Evolutionary conservation across 306 rosid genomes (phyloP), one percentile per base, ranked within the genome.

Genomic region (Nissolia schottii): DNA sequence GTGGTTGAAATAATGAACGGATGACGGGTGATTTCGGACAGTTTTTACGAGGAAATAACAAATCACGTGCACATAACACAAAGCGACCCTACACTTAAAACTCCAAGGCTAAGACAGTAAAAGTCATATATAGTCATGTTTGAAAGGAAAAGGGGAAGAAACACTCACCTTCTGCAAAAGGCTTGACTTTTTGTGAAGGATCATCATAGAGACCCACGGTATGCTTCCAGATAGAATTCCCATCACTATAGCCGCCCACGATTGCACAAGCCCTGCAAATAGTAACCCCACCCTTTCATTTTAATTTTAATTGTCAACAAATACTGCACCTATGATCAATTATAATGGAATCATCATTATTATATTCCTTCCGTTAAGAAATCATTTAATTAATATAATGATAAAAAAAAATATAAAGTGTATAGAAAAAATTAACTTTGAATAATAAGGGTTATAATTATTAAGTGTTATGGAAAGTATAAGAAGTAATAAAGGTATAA

Each of bases 231-330:
- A 70, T 9, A 78, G 64, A 0, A 91, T 80, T 63, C 99, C 99
- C 90, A 87, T 87, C 34, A 94, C 86, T 32, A 94, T 91, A 76
- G 97, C 97, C 51, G 99, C 99, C 99, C 99, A 94, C 65, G 96
- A 85, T 75, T 91, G 99, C 64, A 94, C 99, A 16, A 94, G 60
- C 13, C 99, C 97, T 91, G 74, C 71, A 67, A 40, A 5, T 59
- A 16, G 9, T 13, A 41, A 3, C 20, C 57, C 9, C 63, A 16
- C 23, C 60, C 15, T 6, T 11, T 63, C 46, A n/a, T n/a, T n/a
- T n/a, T n/a, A n/a, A 4, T 2, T 22, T 73, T 49, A n/a, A 41
- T 70, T 20, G 35, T 76, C 80, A 70, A 79, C 73, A 57, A 65
- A 27, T 3, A 51, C 74, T 14, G 73, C 68, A 14, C 8, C 15